Evolutionary conservation across 129 eudicot species (phyloP).

Genomic region (Helianthus annuus): HanXRQr2.0-SUNRISE NC_035448.2:151487977-151488476

Average conservation of each 20-base stretch:
- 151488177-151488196: too few species aligned
- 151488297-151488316: conserved; percentile 1
- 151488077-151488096: too few species aligned
- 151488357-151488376: conserved; percentile 31
- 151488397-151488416: conserved; percentile 49
- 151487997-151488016: too few species aligned
- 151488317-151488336: not conserved
- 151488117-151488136: too few species aligned
- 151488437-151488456: conserved; percentile 54
- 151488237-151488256: conserved; percentile 43
- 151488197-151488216: conserved; percentile 36
- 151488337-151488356: not conserved
- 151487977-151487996: too few species aligned
- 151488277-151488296: conserved; percentile 61
- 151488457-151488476: not conserved
- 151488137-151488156: too few species aligned
- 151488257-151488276: conserved; percentile 39
- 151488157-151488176: too few species aligned
- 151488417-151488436: conserved; percentile 76
- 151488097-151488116: too few species aligned
- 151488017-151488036: too few species aligned
- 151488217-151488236: conserved; percentile 17
- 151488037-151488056: too few species aligned
- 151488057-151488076: too few species aligned
- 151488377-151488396: conserved; percentile 52